Conservation (phyloP, 345 rosid species). For the Clarkia xantiana region DNA sequence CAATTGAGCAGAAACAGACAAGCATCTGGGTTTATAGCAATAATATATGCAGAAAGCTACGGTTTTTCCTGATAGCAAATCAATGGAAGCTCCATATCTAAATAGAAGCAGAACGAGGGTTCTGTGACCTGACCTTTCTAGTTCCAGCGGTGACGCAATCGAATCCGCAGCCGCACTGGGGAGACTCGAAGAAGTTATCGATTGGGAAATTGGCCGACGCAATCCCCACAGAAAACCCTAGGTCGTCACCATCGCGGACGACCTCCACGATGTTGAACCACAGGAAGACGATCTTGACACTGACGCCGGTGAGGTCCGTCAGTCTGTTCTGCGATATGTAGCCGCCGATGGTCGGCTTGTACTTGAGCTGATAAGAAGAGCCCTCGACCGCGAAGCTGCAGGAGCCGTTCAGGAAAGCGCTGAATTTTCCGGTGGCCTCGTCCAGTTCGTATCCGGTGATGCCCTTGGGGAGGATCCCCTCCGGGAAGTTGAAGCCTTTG, state of each 20-base stretch:
- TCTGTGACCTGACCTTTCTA: too few relatives aligned
- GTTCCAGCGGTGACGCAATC: conserved; percentile 19
- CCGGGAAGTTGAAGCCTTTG: conserved; percentile 54
- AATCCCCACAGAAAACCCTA: conserved; percentile 79
- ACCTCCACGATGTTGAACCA: conserved; percentile 96
- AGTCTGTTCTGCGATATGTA: conserved; percentile 47
- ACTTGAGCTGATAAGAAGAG: conserved; percentile 66
- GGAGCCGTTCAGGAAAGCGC: conserved; percentile 38
- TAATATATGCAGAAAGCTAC: too few relatives aligned
- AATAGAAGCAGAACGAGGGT: too few relatives aligned
- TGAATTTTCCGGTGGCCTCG: conserved; percentile 44
- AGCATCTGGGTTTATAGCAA: too few relatives aligned
- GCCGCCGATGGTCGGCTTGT: conserved; percentile 70
- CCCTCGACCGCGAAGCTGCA: conserved; percentile 84
- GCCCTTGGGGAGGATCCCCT: conserved; percentile 74
- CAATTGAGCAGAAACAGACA: too few relatives aligned
- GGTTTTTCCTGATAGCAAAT: too few relatives aligned
- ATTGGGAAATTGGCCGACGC: conserved; percentile 66
- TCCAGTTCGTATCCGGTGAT: conserved; percentile 49
- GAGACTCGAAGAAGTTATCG: conserved; percentile 68
- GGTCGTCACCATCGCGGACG: conserved; percentile 35
- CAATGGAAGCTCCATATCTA: too few relatives aligned
- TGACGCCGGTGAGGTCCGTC: conserved; percentile 49
- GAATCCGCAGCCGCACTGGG: conserved; percentile 94
- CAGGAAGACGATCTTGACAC: conserved; percentile 50